These are phyloP conservation scores for Amborella trichopoda DNA, from an alignment of 164 flowering plant genomes.

Conservation along the genomic window DNA sequence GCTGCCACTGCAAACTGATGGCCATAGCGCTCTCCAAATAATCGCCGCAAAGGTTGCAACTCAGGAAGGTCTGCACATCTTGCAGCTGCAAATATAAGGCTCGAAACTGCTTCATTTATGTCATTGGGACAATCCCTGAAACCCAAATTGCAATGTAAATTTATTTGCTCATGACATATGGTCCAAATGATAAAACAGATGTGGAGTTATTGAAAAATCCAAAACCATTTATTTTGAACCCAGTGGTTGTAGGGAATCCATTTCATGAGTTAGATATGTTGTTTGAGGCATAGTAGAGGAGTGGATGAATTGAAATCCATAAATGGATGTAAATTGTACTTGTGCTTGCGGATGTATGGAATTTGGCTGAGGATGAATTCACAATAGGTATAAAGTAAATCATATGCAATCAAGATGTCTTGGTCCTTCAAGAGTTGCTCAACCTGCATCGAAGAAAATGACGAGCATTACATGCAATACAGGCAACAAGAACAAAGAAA, in stretches of 20 bases:
- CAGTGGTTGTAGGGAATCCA: too few species aligned
- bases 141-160: too few species aligned
- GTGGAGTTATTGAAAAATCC: too few species aligned
- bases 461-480: not conserved
- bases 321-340: conserved; percentile 34
- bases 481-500: not conserved
- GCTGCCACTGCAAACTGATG: conserved; percentile 24
- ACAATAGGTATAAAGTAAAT: conserved; percentile 49
- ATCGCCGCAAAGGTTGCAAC: conserved; percentile 62
- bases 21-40: conserved; percentile 69
- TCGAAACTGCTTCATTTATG: conserved; percentile 64
- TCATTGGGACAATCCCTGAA: conserved; percentile 88
- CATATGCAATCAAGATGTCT: conserved; percentile 31
- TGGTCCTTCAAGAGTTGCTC: conserved; percentile 60
- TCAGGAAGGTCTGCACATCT: conserved; percentile 91
- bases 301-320: too few species aligned
- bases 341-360: conserved; percentile 57
- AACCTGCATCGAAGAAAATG: conserved; percentile 27
- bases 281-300: too few species aligned
- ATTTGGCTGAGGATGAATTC: conserved; percentile 47
- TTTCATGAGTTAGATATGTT: too few species aligned
- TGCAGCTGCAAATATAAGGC: conserved; percentile 86
- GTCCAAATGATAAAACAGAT: too few species aligned
- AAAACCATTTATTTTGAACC: too few species aligned
- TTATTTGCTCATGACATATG: too few species aligned